Evolutionary conservation across 306 rosid genomes (phyloP).

Genomic region (Macrotyloma uniflorum): DNA sequence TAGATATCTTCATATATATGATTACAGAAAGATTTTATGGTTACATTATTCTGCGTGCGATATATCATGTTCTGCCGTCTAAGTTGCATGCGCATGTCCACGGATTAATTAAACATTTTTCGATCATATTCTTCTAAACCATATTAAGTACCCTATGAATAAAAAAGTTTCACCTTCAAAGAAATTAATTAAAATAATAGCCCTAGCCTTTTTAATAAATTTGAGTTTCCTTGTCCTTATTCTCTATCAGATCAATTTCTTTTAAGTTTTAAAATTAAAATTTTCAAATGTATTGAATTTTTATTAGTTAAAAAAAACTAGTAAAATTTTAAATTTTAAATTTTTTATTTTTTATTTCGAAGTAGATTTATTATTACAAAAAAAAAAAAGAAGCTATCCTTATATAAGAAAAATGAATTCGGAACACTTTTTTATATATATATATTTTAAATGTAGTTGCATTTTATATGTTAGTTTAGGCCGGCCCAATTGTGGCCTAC

Average conservation of each 20-base stretch:
- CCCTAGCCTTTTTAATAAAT: neutral
- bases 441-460: too few relatives aligned
- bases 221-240: neutral
- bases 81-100: constrained; percentile 8
- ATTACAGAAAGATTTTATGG: constrained; percentile 30
- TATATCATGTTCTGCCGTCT: constrained; percentile 1
- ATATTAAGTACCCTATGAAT: neutral
- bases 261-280: neutral
- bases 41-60: constrained; percentile 4
- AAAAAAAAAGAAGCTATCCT: too few relatives aligned
- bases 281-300: neutral
- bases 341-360: too few relatives aligned
- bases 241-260: neutral
- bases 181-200: neutral
- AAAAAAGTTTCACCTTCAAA: neutral
- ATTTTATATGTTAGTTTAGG: too few relatives aligned
- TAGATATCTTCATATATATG: neutral
- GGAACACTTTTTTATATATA: too few relatives aligned
- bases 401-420: too few relatives aligned
- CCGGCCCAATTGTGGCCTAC: too few relatives aligned
- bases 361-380: too few relatives aligned
- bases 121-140: neutral
- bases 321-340: too few relatives aligned
- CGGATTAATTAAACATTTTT: neutral
- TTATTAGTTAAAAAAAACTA: too few relatives aligned